Evolutionary conservation across 202 grass and related monocot genomes (phyloP).

Genomic region (Bolboschoenoplectus hybrid): DNA sequence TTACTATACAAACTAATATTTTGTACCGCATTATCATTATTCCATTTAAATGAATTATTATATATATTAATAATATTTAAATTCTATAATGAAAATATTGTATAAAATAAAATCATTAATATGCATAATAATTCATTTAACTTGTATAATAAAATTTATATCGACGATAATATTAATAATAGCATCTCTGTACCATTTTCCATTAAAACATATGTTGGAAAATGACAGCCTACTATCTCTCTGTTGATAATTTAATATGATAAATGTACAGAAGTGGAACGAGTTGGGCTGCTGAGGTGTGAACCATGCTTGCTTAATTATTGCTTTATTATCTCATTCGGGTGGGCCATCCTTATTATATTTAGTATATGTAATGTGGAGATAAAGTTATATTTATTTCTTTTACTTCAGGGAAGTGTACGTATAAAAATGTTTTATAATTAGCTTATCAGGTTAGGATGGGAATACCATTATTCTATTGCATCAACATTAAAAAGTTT

Average conservation of each 20-base stretch:
- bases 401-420: neutral
- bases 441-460: neutral
- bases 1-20: no score
- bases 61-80: no score
- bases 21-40: no score
- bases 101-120: no score
- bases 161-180: no score
- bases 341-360: neutral
- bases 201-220: neutral
- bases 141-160: no score
- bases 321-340: neutral
- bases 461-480: neutral
- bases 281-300: neutral
- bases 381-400: neutral
- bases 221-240: neutral
- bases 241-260: conserved; percentile 4
- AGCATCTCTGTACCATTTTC: no score
- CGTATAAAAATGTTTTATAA: neutral
- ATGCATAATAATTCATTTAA: no score
- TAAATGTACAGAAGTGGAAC: neutral
- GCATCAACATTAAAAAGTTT: neutral
- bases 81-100: no score
- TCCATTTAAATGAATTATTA: no score
- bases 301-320: neutral
- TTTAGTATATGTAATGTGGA: neutral